Evolutionary conservation across 2,329 filamentous ascomycete genomes (phyloP), one percentile per base, ranked within the genome.

Genomic region (Colletotrichum siamense): DNA sequence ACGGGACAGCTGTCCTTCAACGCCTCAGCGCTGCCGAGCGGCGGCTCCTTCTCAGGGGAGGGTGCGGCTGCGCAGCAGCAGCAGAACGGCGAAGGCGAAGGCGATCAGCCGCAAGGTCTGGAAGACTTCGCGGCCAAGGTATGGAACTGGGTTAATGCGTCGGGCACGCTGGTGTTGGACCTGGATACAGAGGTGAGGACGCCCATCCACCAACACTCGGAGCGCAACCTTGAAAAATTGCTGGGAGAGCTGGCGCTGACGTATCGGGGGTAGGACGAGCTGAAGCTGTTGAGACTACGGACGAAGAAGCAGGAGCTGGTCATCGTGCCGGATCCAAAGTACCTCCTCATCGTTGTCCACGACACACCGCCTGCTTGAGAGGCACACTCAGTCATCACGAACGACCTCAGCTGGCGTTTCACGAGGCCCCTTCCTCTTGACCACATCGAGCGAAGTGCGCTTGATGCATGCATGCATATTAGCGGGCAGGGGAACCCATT

Each of bases 271-370:
- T 78, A 94, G 89, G 95, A 97, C 81, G 95, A 96, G 82, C 85
- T 96, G 78, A 95, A 93, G 85, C 87, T 97, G 64, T 85, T 97
- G 68, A 90, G 95, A 78, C 83, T 98, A 78, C 91, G 95, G 79
- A 96, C 95, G n/a, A 95, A 93, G 87, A 96, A 95, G 84, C 94
- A 96, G 80, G 95, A 98, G 84, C 86, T 97, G 77, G 94, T 97
- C 75, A 95, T 97, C 81, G 94, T 96, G 24, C 95, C 94, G 83
- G 95, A 96, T 83, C 82, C 91, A 55, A 96, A 95, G 81, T 98
- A 95, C 84, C 88, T 97, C 63, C 89, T 96, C 49, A 92, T 96
- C 71, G 93, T 96, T 49, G 91, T 96, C 72, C 95, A 96, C 85
- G 95, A 96, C 82, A 95, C 94, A n/a, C 93, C 94, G 52, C 90